These are phyloP conservation scores for Magnusiomyces fungicola DNA, from an alignment of 1,139 yeast genomes.

Conservation along the genomic window DNA sequence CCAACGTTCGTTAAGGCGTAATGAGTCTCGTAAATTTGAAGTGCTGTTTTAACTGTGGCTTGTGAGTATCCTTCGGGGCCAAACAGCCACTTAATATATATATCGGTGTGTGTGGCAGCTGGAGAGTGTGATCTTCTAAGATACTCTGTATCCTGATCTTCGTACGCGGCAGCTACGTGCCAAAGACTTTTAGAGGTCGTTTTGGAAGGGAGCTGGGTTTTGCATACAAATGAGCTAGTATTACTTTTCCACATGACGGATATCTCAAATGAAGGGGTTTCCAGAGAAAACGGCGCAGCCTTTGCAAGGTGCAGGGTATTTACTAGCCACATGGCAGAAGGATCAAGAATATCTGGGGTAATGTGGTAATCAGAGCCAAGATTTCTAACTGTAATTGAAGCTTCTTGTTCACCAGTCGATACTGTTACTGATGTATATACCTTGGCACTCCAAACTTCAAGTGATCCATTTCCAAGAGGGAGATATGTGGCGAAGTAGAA, in stretches of 20 bases:
- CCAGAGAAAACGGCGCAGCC: constrained; percentile 1
- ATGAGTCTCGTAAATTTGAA: constrained; percentile 34
- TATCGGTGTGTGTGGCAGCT: constrained; percentile 26
- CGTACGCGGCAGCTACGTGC: constrained; percentile 9
- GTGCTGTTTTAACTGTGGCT: constrained; percentile 39
- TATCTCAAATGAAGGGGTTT: constrained; percentile 26
- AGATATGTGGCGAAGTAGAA: constrained; percentile 27
- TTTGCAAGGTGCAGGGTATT: constrained; percentile 31
- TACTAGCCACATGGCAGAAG: constrained; percentile 45
- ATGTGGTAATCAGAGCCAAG: constrained; percentile 29
- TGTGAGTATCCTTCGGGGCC: constrained; percentile 43
- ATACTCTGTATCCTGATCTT: constrained; percentile 10
- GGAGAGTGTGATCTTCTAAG: constrained; percentile 1
- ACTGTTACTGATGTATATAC: background rate
- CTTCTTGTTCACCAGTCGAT: background rate
- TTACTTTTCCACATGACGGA: constrained; percentile 59
- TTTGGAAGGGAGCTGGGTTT: constrained; percentile 6
- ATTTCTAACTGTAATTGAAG: constrained; percentile 16
- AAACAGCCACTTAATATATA: constrained; percentile 40
- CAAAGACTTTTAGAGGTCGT: constrained; percentile 3
- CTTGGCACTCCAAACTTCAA: constrained; percentile 38
- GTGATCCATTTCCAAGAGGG: constrained; percentile 40
- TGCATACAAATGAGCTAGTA: constrained; percentile 43
- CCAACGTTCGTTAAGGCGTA: constrained; percentile 17
- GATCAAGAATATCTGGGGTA: constrained; percentile 26